A percentile compares a stretch with the other conserved stretches of the same genome.
Evolutionary conservation across 805 yeast genomes (phyloP).

Genomic region (Zygosaccharomyces kombuchaensis): DNA sequence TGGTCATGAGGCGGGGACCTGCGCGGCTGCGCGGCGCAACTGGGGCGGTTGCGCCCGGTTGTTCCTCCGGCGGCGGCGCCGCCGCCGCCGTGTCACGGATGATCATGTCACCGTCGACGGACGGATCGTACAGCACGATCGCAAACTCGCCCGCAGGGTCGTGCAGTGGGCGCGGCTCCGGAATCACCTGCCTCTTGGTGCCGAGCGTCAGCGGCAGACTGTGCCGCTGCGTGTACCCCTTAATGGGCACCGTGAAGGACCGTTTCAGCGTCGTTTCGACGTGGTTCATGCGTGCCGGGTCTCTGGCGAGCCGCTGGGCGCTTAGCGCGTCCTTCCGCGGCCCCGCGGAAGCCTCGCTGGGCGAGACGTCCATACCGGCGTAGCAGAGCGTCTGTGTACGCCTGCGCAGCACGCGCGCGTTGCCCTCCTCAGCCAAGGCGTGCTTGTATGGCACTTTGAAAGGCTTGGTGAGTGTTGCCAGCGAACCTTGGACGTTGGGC

Average conservation of each 20-base stretch:
- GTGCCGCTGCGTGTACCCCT: slow-evolving; percentile 34
- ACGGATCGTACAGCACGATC: slow-evolving; percentile 91
- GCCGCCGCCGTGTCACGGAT: slow-evolving; percentile 14
- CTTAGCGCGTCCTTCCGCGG: slow-evolving; percentile 54
- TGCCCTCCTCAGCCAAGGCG: slow-evolving; percentile 1
- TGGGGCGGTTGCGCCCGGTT: too few species aligned
- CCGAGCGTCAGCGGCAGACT: slow-evolving; percentile 82
- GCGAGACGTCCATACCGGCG: slow-evolving; percentile 39
- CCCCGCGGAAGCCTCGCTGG: too few species aligned
- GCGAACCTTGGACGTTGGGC: slow-evolving; percentile 49
- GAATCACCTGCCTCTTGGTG: slow-evolving; percentile 58
- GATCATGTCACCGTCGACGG: slow-evolving; percentile 59
- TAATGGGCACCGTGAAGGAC: slow-evolving; percentile 61
- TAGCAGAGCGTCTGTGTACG: slow-evolving; percentile 38
- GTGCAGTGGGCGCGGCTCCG: slow-evolving; percentile 89
- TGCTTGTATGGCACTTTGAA: slow-evolving; percentile 59
- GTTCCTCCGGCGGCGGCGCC: neutral
- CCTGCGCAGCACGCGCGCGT: slow-evolving; percentile 13
- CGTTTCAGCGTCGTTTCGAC: slow-evolving; percentile 42
- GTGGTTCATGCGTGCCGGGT: slow-evolving; percentile 32
- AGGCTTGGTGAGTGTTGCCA: slow-evolving; percentile 54
- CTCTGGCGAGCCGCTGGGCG: slow-evolving; percentile 47
- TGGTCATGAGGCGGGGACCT: slow-evolving; percentile 23
- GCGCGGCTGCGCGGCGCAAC: slow-evolving; percentile 25
- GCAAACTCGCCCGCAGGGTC: slow-evolving; percentile 94